Evolutionary conservation across 2,329 filamentous ascomycete species (phyloP).

Genomic region (Aspergillus tubingensis): DNA sequence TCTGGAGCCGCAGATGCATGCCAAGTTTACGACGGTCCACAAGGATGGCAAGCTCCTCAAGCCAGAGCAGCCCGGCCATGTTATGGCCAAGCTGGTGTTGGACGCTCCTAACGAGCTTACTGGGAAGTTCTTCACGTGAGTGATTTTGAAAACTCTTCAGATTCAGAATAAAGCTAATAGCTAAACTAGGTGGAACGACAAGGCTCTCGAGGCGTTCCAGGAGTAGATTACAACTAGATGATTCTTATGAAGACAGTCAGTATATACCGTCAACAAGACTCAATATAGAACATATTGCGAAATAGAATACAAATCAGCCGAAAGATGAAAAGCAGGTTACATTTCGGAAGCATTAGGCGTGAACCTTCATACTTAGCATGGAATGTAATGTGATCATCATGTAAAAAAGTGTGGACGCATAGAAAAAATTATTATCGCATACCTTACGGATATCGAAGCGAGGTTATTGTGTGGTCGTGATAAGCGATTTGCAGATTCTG

Average conservation of each 20-base stretch:
- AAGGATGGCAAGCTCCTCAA: slow-evolving; percentile 70
- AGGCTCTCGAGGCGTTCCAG: slow-evolving; percentile 47
- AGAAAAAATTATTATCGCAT: slow-evolving; percentile 21
- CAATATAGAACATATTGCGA: slow-evolving; percentile 25
- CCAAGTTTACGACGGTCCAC: slow-evolving; percentile 70
- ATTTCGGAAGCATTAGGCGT: slow-evolving; percentile 56
- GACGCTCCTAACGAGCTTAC: slow-evolving; percentile 67
- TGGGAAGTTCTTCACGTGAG: slow-evolving; percentile 67
- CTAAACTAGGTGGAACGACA: slow-evolving; percentile 47
- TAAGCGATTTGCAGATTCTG: not conserved
- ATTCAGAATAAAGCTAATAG: slow-evolving; percentile 25
- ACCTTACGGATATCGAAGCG: slow-evolving; percentile 17
- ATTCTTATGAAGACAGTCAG: slow-evolving; percentile 32
- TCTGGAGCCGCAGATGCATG: slow-evolving; percentile 60
- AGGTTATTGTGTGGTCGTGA: not conserved
- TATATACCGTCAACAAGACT: slow-evolving; percentile 24
- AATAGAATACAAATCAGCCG: slow-evolving; percentile 51
- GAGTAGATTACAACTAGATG: slow-evolving; percentile 28
- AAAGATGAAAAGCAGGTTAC: slow-evolving; percentile 67
- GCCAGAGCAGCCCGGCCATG: slow-evolving; percentile 80
- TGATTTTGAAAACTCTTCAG: slow-evolving; percentile 9
- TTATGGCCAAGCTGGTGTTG: slow-evolving; percentile 78
- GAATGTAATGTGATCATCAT: slow-evolving; percentile 60
- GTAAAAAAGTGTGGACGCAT: slow-evolving; percentile 24
- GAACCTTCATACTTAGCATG: slow-evolving; percentile 64